Evolutionary conservation across 2,329 filamentous ascomycete genomes (phyloP).

Genomic region (Aspergillus sp.): DNA sequence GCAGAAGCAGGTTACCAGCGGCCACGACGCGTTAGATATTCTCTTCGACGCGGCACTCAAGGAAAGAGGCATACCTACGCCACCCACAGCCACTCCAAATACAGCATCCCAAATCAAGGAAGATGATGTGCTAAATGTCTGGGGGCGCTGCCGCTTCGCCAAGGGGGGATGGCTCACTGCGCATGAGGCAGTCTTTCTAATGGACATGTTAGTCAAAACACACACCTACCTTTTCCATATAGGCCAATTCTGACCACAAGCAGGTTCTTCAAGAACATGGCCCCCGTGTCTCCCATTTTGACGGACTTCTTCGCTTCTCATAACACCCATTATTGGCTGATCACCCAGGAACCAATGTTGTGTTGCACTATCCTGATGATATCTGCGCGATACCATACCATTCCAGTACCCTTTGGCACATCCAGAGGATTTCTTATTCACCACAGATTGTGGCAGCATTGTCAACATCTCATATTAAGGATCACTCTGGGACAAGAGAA

Average conservation of each 20-base stretch:
- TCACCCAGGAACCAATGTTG: constrained; percentile 47
- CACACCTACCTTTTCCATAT: background rate
- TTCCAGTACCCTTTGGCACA: constrained; percentile 38
- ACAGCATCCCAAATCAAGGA: constrained; percentile 35
- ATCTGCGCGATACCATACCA: constrained; percentile 46
- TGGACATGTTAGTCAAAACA: constrained; percentile 38
- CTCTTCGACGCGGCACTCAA: constrained; percentile 41
- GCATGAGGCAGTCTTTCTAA: constrained; percentile 47
- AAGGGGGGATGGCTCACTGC: constrained; percentile 52
- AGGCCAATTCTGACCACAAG: background rate
- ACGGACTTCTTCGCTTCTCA: constrained; percentile 46
- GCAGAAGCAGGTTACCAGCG: constrained; percentile 45
- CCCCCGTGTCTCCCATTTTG: constrained; percentile 45
- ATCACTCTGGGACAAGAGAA: constrained; percentile 51
- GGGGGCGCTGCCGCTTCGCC: constrained; percentile 48
- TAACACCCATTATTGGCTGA: constrained; percentile 42
- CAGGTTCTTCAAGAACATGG: constrained; percentile 47
- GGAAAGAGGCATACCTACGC: no score
- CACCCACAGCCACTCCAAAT: no score
- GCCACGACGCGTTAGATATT: constrained; percentile 48
- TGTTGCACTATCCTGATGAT: constrained; percentile 51
- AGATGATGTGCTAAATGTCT: constrained; percentile 38
- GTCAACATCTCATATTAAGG: constrained; percentile 48
- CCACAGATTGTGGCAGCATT: constrained; percentile 49
- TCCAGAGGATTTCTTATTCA: constrained; percentile 50